Conservation (phyloP, 2,329 filamentous ascomycete genomes). For the Aspergillus clavatus region DNA sequence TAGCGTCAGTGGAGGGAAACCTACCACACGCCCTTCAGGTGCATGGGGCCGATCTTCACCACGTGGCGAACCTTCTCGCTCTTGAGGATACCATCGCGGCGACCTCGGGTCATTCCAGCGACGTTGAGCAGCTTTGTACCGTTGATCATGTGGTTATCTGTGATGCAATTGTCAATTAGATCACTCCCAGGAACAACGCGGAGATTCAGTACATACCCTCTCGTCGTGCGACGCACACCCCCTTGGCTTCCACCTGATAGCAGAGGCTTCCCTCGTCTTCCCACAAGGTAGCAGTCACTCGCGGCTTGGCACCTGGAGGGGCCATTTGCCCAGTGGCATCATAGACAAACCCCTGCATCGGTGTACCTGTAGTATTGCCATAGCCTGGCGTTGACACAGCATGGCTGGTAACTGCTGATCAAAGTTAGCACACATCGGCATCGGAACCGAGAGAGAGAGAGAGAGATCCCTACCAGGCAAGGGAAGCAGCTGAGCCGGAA, state of each 20-base stretch:
- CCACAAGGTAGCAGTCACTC: slow-evolving; percentile 95
- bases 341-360: slow-evolving; percentile 51
- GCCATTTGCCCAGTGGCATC: slow-evolving; percentile 91
- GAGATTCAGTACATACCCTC: slow-evolving; percentile 83
- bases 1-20: slow-evolving; percentile 28
- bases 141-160: slow-evolving; percentile 99
- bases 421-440: slow-evolving; percentile 6
- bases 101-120: slow-evolving; percentile 93
- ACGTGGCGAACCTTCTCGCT: slow-evolving; percentile 96
- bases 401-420: slow-evolving; percentile 34
- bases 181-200: no score
- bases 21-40: slow-evolving; percentile 94
- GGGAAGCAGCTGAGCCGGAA: slow-evolving; percentile 68
- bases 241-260: slow-evolving; percentile 94
- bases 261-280: slow-evolving; percentile 97
- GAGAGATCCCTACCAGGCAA: slow-evolving; percentile 50
- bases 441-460: background rate
- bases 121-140: slow-evolving; percentile 96
- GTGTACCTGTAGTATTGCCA: slow-evolving; percentile 35
- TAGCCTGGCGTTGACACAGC: slow-evolving; percentile 35
- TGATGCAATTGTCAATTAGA: no score
- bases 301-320: slow-evolving; percentile 89
- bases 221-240: slow-evolving; percentile 88
- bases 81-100: slow-evolving; percentile 92
- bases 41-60: slow-evolving; percentile 98